These are phyloP conservation scores for Pezicula neosporulosa DNA, from an alignment of 2,329 filamentous ascomycete species.

Conservation along the genomic window DNA sequence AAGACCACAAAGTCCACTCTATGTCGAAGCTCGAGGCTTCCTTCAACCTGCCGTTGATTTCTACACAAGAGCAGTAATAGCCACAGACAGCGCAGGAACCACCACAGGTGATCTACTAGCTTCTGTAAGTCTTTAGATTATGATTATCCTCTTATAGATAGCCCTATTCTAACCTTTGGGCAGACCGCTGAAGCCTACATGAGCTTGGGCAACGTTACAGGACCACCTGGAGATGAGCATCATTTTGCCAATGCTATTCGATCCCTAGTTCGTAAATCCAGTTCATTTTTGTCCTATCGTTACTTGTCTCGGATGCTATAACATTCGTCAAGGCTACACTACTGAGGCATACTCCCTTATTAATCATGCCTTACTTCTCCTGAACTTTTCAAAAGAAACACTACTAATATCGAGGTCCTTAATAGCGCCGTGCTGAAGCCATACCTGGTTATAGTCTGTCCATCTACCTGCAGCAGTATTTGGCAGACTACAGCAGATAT, in stretches of 20 bases:
- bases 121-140: conserved; percentile 30
- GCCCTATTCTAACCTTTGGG: not conserved
- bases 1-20: conserved; percentile 32
- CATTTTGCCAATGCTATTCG: conserved; percentile 42
- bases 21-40: conserved; percentile 48
- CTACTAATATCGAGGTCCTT: too few species aligned
- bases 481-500: conserved; percentile 40
- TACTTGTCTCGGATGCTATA: too few species aligned
- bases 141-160: not conserved
- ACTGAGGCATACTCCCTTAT: too few species aligned
- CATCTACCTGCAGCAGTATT: conserved; percentile 43
- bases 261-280: conserved; percentile 28
- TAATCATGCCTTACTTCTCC: too few species aligned
- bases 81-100: conserved; percentile 33
- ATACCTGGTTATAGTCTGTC: conserved; percentile 39
- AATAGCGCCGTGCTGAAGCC: conserved; percentile 32
- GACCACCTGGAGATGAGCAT: conserved; percentile 36
- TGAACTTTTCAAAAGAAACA: too few species aligned
- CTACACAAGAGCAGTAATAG: conserved; percentile 40
- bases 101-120: conserved; percentile 40
- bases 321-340: too few species aligned
- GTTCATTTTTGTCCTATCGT: too few species aligned
- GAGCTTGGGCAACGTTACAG: conserved; percentile 47
- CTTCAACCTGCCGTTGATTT: conserved; percentile 50
- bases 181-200: conserved; percentile 49